A percentile compares a stretch with the other conserved stretches of the same genome.
Evolutionary conservation across 2,329 filamentous ascomycete genomes (phyloP).

Genomic region (Leptographium wingfieldii): DNA sequence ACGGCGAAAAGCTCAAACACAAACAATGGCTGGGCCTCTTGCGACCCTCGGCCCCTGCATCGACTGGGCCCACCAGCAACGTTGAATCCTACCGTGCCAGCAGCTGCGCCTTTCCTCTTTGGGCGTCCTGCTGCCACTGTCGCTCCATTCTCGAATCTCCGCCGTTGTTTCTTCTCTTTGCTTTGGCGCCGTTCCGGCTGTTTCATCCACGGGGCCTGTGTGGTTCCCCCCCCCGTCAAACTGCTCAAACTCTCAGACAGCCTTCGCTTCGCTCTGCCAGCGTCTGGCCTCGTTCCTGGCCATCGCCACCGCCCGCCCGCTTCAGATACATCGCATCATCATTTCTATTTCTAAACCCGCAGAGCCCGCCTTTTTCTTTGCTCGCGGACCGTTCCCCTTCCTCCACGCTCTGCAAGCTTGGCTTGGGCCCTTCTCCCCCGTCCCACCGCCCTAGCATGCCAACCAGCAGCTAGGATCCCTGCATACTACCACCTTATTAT

Average conservation of each 20-base stretch:
- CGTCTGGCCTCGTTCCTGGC: background rate
- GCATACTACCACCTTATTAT: too few species aligned
- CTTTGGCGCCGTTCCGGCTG: constrained; percentile 18
- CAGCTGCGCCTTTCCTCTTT: background rate
- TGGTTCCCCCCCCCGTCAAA: background rate
- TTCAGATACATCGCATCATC: too few species aligned
- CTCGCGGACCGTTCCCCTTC: background rate
- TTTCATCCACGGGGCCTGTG: constrained; percentile 19
- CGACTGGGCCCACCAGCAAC: background rate
- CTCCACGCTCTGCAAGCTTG: background rate
- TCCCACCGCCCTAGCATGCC: too few species aligned
- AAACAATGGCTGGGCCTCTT: background rate
- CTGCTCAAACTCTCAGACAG: background rate
- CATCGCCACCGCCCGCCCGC: background rate
- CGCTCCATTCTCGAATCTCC: constrained; percentile 4
- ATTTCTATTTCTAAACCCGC: too few species aligned
- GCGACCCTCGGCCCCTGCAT: background rate
- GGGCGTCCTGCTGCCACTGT: background rate
- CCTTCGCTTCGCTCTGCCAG: background rate
- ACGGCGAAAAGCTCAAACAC: background rate
- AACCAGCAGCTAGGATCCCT: too few species aligned
- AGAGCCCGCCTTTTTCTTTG: background rate
- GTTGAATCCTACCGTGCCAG: background rate
- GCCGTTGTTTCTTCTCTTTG: background rate
- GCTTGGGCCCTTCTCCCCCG: too few species aligned